Base-by-base conservation (phyloP, 306 rosid genomes). In the Fragaria iinumae region DNA sequence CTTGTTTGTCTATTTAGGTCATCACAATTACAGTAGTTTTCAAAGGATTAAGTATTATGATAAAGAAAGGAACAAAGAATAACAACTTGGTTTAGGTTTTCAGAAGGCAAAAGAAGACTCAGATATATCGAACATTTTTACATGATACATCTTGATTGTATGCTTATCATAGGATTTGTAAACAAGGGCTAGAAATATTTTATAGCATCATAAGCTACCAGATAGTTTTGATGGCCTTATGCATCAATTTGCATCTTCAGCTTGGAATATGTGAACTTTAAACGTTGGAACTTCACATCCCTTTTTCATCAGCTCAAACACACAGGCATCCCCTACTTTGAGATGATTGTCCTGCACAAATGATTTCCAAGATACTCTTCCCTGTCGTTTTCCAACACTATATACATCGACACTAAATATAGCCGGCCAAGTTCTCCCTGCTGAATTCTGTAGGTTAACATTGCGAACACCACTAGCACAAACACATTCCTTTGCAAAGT, bases 301-400 rank as follows among this genome's bases (percentile, higher is more conserved):
- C 25, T 74, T 11, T 6, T 21, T 38, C 41, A 38, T 59, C 29
- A 77, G 8, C 73, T 77, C 72, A 68, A 82, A 60, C 8, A 66
- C 81, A 43, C 76, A 55, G 36, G 41, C 41, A 38, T 38, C 8
- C 41, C 80, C 86, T 21, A 8, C 20, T 69, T 74, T 21, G 67
- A 68, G 38, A 3, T 11, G 43, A 82, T 69, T 78, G n/a, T 73
- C 77, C 27, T 3, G 20, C 29, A 11, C 77, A 76, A 88, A 86
- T 47, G 10, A 23, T 38, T 45, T 80, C 88, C 88, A 86, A 5
- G 12, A 20, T 20, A 53, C 60, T 53, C 60, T n/a, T 53, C 60
- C 60, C 9, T 53, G 60, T n/a, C 23, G 4, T 20, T n/a, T 12
- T 53, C 60, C 25, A n/a, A 6, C 11, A 53, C 4, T 2, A 23